A percentile compares a stretch with the other conserved stretches of the same genome.
Conservation (phyloP, 2,329 filamentous ascomycete genomes). For the Meredithiella fracta region DNA sequence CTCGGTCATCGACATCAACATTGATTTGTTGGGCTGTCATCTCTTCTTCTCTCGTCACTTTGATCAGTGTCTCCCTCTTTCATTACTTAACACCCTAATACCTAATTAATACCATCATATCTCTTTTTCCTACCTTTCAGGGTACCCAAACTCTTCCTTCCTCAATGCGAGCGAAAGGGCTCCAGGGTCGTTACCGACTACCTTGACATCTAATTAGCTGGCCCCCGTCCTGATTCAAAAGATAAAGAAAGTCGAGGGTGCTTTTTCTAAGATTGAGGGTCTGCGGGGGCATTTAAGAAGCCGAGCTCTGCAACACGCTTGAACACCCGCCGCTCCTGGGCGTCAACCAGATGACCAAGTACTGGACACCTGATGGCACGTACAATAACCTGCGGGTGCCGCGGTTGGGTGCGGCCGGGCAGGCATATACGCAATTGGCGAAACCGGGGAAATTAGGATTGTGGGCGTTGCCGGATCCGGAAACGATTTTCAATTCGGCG, state of each 20-base stretch:
- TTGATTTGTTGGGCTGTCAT: too few relatives aligned
- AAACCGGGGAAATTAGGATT: slow-evolving; percentile 41
- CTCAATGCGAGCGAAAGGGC: too few relatives aligned
- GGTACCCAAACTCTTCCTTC: too few relatives aligned
- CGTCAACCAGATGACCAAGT: slow-evolving; percentile 44
- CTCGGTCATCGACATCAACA: too few relatives aligned
- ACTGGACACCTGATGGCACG: slow-evolving; percentile 53
- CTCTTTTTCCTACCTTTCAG: too few relatives aligned
- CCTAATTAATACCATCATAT: too few relatives aligned
- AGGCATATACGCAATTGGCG: slow-evolving; percentile 49
- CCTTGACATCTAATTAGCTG: too few relatives aligned
- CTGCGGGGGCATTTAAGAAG: slow-evolving; percentile 33
- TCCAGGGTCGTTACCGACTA: too few relatives aligned
- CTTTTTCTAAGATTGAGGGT: slow-evolving; percentile 18
- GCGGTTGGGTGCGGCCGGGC: slow-evolving; percentile 48
- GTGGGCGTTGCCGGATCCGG: slow-evolving; percentile 51
- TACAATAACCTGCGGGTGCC: slow-evolving; percentile 55
- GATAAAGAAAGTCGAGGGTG: neutral
- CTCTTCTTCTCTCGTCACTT: neutral
- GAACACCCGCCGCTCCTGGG: slow-evolving; percentile 57
- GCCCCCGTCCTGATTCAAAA: neutral
- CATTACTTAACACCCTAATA: too few relatives aligned
- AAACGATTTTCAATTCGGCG: slow-evolving; percentile 43
- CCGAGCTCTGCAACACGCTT: slow-evolving; percentile 52
- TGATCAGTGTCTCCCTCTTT: neutral